phyloP scores from a whole-genome alignment of 164 flowering plant genomes.

The Dillenia suffruticosa region DNA sequence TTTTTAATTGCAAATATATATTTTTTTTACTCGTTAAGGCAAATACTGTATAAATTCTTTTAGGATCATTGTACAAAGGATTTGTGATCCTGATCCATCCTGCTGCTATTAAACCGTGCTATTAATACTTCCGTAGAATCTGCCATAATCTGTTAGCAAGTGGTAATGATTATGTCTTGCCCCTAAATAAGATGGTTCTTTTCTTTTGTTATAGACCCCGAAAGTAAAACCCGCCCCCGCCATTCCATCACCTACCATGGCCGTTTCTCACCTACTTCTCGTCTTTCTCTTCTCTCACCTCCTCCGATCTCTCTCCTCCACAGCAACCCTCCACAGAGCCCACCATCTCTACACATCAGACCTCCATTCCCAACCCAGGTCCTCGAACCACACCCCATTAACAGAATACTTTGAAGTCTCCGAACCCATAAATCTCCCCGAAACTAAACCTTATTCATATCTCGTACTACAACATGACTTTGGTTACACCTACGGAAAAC shows the following conservation, averaged over 20 bases:
- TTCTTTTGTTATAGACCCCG: too few species aligned
- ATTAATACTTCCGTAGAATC: too few species aligned
- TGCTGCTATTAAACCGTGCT: too few species aligned
- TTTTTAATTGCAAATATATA: too few species aligned
- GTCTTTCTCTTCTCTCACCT: slow-evolving; percentile 14
- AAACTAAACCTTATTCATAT: slow-evolving; percentile 43
- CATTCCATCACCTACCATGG: slow-evolving; percentile 17
- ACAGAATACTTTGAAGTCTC: slow-evolving; percentile 56
- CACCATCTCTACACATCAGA: slow-evolving; percentile 13
- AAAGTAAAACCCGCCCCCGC: too few species aligned
- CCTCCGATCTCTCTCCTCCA: slow-evolving; percentile 22
- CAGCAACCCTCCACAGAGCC: slow-evolving; percentile 37
- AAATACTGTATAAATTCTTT: too few species aligned
- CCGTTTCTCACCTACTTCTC: slow-evolving; percentile 13
- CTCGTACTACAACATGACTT: slow-evolving; percentile 56
- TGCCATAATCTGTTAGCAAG: too few species aligned
- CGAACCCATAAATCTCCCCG: slow-evolving; percentile 49
- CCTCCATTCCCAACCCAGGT: slow-evolving; percentile 8
- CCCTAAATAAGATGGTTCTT: too few species aligned
- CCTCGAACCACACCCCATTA: slow-evolving; percentile 22
- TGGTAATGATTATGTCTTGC: too few species aligned
- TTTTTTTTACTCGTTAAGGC: too few species aligned
- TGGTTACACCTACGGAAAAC: slow-evolving; percentile 48
- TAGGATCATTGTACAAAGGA: too few species aligned
- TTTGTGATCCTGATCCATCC: too few species aligned